Conservation (phyloP, 2,329 filamentous ascomycete species). For the Coniochaeta pulveracea region DNA sequence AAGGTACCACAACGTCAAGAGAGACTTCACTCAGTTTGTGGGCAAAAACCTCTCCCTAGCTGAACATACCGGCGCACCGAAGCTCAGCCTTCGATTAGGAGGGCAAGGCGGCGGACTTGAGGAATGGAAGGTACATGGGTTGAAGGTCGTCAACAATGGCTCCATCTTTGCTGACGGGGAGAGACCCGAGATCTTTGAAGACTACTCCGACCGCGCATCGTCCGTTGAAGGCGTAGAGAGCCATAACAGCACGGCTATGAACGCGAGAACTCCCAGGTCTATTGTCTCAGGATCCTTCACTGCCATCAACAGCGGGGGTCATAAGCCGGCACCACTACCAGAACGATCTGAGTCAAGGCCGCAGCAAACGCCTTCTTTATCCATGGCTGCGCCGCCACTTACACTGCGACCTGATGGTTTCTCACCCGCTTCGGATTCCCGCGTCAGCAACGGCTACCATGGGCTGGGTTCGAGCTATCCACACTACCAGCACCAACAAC, state of each 20-base stretch:
- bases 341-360: conserved; percentile 2
- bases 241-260: conserved; percentile 5
- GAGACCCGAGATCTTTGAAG: conserved; percentile 12
- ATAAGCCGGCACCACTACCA: neutral
- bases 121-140: conserved; percentile 34
- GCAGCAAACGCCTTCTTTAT: conserved; percentile 6
- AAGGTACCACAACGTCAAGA: conserved; percentile 39
- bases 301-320: conserved; percentile 22
- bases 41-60: conserved; percentile 11
- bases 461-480: too few relatives aligned
- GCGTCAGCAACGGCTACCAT: too few relatives aligned
- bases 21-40: conserved; percentile 28
- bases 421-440: too few relatives aligned
- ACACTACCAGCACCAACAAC: too few relatives aligned
- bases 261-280: conserved; percentile 15
- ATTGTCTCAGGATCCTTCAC: conserved; percentile 24
- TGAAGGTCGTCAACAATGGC: conserved; percentile 31
- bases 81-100: conserved; percentile 27
- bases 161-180: conserved; percentile 23
- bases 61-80: conserved; percentile 14
- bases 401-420: too few relatives aligned
- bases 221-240: conserved; percentile 16
- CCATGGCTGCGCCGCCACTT: too few relatives aligned
- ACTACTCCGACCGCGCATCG: conserved; percentile 16
- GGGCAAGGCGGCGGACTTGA: conserved; percentile 39